A percentile compares a stretch with the other conserved stretches of the same genome.
These are phyloP conservation scores for Cryptococcus maquisensis DNA, from an alignment of 1,284 basidiomycete genomes.

Conservation along the genomic window DNA sequence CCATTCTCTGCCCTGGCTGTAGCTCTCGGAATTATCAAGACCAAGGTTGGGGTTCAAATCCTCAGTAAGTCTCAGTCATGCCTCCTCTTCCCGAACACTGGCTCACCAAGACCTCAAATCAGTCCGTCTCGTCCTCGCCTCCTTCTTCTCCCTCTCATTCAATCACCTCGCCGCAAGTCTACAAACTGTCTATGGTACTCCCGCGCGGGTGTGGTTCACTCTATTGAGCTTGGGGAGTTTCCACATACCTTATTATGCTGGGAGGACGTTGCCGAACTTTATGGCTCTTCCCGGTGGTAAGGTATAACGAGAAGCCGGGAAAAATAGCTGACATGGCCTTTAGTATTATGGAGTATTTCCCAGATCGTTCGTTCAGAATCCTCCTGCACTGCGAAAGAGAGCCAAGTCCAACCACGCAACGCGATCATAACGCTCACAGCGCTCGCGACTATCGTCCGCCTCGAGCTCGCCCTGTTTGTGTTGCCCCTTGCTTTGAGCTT, in stretches of 20 bases:
- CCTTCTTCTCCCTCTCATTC: slow-evolving; percentile 63
- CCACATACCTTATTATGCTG: slow-evolving; percentile 88
- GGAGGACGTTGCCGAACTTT: slow-evolving; percentile 91
- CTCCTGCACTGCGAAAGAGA: slow-evolving; percentile 7
- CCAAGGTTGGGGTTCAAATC: slow-evolving; percentile 62
- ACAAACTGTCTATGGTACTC: slow-evolving; percentile 59
- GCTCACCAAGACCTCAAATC: slow-evolving; percentile 2
- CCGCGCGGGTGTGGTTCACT: slow-evolving; percentile 60
- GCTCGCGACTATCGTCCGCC: slow-evolving; percentile 68
- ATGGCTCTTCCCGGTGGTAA: slow-evolving; percentile 75
- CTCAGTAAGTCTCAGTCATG: slow-evolving; percentile 58
- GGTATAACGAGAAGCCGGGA: slow-evolving; percentile 20
- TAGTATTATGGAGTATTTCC: slow-evolving; percentile 14
- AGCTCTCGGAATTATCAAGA: slow-evolving; percentile 51
- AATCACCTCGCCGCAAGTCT: slow-evolving; percentile 63
- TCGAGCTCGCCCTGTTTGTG: slow-evolving; percentile 71
- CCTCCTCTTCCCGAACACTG: slow-evolving; percentile 46
- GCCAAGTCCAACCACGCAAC: slow-evolving; percentile 6
- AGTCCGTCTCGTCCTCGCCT: slow-evolving; percentile 74
- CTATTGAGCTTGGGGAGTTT: slow-evolving; percentile 76
- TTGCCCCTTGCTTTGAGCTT: slow-evolving; percentile 61
- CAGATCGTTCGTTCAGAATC: slow-evolving; percentile 19
- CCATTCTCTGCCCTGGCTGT: slow-evolving; percentile 53
- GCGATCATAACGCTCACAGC: slow-evolving; percentile 58
- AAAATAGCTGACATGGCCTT: neutral